These are phyloP conservation scores for Chrysoporthe cubensis DNA, from an alignment of 2,329 filamentous ascomycete genomes.

Conservation along the genomic window DNA sequence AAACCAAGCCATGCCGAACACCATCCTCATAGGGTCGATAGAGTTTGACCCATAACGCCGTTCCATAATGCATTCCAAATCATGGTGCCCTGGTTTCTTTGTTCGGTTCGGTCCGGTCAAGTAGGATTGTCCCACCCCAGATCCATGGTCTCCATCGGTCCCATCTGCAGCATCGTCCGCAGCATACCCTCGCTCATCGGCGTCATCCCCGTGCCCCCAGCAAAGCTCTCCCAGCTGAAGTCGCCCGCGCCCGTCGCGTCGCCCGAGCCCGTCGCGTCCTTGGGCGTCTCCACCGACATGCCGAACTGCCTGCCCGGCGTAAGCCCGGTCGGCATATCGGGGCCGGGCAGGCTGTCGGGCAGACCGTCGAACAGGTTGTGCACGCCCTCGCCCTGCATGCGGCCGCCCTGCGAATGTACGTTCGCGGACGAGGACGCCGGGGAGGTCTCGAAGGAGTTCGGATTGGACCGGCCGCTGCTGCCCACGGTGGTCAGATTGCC, in stretches of 20 bases:
- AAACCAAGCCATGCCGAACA: not conserved
- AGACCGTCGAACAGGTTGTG: slow-evolving; percentile 41
- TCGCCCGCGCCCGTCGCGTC: slow-evolving; percentile 25
- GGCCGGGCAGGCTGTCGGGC: slow-evolving; percentile 41
- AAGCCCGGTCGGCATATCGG: slow-evolving; percentile 44
- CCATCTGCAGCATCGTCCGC: slow-evolving; percentile 61
- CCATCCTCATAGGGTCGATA: not conserved
- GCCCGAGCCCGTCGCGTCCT: slow-evolving; percentile 33
- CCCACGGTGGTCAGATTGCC: slow-evolving; percentile 7
- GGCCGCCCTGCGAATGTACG: slow-evolving; percentile 34
- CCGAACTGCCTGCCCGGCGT: slow-evolving; percentile 41
- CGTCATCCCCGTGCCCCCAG: slow-evolving; percentile 51
- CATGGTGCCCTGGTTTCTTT: not conserved
- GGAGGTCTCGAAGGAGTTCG: slow-evolving; percentile 56
- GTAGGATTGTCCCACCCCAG: slow-evolving; percentile 48
- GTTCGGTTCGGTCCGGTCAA: not conserved
- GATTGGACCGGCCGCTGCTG: slow-evolving; percentile 40
- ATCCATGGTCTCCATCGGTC: slow-evolving; percentile 65
- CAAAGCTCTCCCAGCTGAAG: slow-evolving; percentile 40
- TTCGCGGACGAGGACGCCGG: slow-evolving; percentile 52
- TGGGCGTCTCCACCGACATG: slow-evolving; percentile 41
- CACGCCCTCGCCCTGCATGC: slow-evolving; percentile 43
- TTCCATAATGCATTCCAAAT: not conserved
- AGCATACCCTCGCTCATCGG: slow-evolving; percentile 62
- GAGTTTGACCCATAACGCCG: not conserved